Evolutionary conservation across 139 green algal genomes (phyloP).

Genomic region (Gonium pectorale): DNA sequence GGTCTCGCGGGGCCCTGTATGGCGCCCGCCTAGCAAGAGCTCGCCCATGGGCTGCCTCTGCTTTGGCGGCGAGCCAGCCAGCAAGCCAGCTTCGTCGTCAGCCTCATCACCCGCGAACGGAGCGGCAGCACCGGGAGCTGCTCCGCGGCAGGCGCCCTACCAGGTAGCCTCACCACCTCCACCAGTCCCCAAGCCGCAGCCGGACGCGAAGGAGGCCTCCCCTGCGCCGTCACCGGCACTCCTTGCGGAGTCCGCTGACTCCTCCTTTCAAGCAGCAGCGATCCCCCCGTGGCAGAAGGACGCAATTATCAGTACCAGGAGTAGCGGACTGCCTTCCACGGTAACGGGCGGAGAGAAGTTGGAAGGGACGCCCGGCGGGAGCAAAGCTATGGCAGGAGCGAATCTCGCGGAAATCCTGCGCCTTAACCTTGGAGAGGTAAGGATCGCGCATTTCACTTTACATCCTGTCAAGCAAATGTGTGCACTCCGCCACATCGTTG

Average conservation of each 20-base stretch:
- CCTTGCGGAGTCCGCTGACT: slow-evolving; percentile 5
- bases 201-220: not conserved
- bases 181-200: slow-evolving; percentile 10
- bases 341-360: not conserved
- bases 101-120: slow-evolving; percentile 11
- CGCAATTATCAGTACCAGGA: slow-evolving; percentile 3
- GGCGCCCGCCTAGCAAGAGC: too few species aligned
- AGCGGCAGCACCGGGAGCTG: slow-evolving; percentile 31
- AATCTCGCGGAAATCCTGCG: slow-evolving; percentile 55
- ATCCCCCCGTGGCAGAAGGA: slow-evolving; percentile 30
- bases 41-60: slow-evolving; percentile 42
- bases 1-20: too few species aligned
- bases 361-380: not conserved
- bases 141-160: slow-evolving; percentile 2
- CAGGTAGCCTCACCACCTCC: slow-evolving; percentile 18
- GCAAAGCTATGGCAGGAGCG: slow-evolving; percentile 10
- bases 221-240: not conserved
- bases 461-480: too few species aligned
- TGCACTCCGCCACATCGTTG: too few species aligned
- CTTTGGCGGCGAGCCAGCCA: slow-evolving; percentile 30
- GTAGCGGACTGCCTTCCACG: not conserved
- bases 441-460: too few species aligned
- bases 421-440: slow-evolving; percentile 60
- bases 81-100: slow-evolving; percentile 12
- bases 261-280: slow-evolving; percentile 17